Evolutionary conservation across 1,284 basidiomycete genomes (phyloP).

Genomic region (Cystobasidium pallidum): DNA sequence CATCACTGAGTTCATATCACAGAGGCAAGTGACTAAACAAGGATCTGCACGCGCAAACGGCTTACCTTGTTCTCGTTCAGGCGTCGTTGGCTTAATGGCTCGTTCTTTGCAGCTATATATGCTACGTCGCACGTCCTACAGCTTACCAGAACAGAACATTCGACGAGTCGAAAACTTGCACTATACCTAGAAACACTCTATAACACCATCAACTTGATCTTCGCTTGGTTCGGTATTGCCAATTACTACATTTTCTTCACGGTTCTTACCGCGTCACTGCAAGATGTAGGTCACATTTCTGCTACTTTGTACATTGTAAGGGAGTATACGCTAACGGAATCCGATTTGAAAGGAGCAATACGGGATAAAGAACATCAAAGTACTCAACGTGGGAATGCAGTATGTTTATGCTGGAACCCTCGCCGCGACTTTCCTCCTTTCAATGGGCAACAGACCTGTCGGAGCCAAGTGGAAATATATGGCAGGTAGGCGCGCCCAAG

Average conservation of each 20-base stretch:
- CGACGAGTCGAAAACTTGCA: slow-evolving; percentile 70
- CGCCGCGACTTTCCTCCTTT: slow-evolving; percentile 86
- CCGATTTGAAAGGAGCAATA: slow-evolving; percentile 10
- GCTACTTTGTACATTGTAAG: not conserved
- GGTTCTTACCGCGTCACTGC: slow-evolving; percentile 84
- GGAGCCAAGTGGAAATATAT: slow-evolving; percentile 63
- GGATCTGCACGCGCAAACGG: not conserved
- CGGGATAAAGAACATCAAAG: slow-evolving; percentile 67
- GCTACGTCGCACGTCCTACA: slow-evolving; percentile 70
- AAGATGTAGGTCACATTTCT: slow-evolving; percentile 69
- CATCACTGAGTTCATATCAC: slow-evolving; percentile 91
- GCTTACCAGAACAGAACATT: slow-evolving; percentile 82
- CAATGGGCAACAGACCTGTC: slow-evolving; percentile 94
- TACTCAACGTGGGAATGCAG: slow-evolving; percentile 72
- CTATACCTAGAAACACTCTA: slow-evolving; percentile 83
- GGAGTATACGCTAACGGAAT: not conserved
- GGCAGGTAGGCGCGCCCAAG: slow-evolving; percentile 19
- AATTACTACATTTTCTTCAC: slow-evolving; percentile 98
- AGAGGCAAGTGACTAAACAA: slow-evolving; percentile 68
- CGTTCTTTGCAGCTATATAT: slow-evolving; percentile 84
- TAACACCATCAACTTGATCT: slow-evolving; percentile 83
- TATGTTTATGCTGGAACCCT: slow-evolving; percentile 83
- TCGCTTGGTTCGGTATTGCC: slow-evolving; percentile 91
- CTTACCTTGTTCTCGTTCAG: not conserved
- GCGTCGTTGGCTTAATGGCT: slow-evolving; percentile 65